Evolutionary conservation across 129 eudicot species (phyloP), one percentile per base, ranked within the genome.

Genomic region (Flaveria robusta): DNA sequence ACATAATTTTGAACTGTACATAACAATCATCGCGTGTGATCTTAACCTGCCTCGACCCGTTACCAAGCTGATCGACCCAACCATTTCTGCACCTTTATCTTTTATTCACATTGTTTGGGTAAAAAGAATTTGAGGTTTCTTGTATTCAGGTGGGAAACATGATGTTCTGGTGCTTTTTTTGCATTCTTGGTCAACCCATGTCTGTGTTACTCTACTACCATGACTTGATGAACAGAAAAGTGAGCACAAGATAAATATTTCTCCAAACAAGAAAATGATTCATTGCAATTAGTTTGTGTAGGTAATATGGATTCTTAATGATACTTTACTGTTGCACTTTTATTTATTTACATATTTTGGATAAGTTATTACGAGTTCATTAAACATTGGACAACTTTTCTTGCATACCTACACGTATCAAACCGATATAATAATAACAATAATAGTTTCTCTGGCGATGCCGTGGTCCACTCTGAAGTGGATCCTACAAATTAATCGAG

Each of bases 141-240:
- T 9, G 13, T 12, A 26, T 15, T 29, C 86, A 92, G 96, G 93
- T 92, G 77, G 93, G 97, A 52, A 89, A 92, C 79, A 92, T 87
- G 93, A 87, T 89, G 37, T 92, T 92, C 75, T 90, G 94, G 96
- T 92, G 89, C 81, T 84, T 81, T 68, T 90, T 88, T 84, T 52
- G 96, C 77, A 88, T 90, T 64, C 76, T 90, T 55, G 98, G 96
- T 55, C 96, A 93, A 84, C 96, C 95, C 14, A 90, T 88, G 96
- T 88, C 92, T 46, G 82, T 93, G 73, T 82, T 90, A 24, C 94
- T 92, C 34, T 92, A 88, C 81, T 90, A 90, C 87, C 98, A 88
- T 76, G 98, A 92, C 80, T 50, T 92, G 78, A 85, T 92, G 96
- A 90, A 93, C 64, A 82, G 92, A 79, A 90, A 86, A 77, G 85